Evolutionary conservation across 345 rosid species (phyloP).

Genomic region (Aquilaria malaccensis): DNA sequence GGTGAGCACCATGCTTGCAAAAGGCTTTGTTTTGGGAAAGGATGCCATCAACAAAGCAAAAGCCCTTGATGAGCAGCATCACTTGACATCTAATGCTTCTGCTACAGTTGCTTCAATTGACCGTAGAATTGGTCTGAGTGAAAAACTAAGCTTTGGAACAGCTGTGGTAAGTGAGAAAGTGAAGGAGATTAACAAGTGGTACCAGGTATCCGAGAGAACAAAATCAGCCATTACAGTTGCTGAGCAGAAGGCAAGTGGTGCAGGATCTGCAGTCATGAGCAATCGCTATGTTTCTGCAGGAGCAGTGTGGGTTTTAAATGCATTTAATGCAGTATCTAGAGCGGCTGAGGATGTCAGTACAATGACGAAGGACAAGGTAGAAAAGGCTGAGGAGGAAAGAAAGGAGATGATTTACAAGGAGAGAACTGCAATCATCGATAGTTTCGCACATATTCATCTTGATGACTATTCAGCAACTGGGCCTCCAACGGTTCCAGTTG

Average conservation of each 20-base stretch:
- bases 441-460: slow-evolving; percentile 10
- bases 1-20: slow-evolving; percentile 51
- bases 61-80: slow-evolving; percentile 39
- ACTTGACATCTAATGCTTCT: slow-evolving; percentile 33
- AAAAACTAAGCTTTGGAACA: slow-evolving; percentile 31
- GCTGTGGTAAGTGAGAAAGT: slow-evolving; percentile 35
- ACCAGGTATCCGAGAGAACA: slow-evolving; percentile 31
- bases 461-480: slow-evolving; percentile 11
- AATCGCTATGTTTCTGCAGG: slow-evolving; percentile 32
- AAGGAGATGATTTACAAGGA: slow-evolving; percentile 16
- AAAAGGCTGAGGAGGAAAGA: slow-evolving; percentile 31
- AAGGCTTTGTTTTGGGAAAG: slow-evolving; percentile 46
- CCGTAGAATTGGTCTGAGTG: slow-evolving; percentile 29
- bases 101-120: slow-evolving; percentile 37
- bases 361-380: slow-evolving; percentile 38
- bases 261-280: slow-evolving; percentile 31
- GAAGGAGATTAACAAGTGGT: slow-evolving; percentile 32
- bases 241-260: slow-evolving; percentile 36
- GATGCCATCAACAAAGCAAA: slow-evolving; percentile 42
- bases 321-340: slow-evolving; percentile 27
- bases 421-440: slow-evolving; percentile 7
- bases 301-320: slow-evolving; percentile 38
- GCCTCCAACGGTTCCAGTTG: slow-evolving; percentile 19
- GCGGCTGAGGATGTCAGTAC: slow-evolving; percentile 31
- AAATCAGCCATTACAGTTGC: slow-evolving; percentile 31